These are phyloP conservation scores for Hyparrhenia diplandra DNA, from an alignment of 176 grass and related monocot species.

Conservation along the genomic window DNA sequence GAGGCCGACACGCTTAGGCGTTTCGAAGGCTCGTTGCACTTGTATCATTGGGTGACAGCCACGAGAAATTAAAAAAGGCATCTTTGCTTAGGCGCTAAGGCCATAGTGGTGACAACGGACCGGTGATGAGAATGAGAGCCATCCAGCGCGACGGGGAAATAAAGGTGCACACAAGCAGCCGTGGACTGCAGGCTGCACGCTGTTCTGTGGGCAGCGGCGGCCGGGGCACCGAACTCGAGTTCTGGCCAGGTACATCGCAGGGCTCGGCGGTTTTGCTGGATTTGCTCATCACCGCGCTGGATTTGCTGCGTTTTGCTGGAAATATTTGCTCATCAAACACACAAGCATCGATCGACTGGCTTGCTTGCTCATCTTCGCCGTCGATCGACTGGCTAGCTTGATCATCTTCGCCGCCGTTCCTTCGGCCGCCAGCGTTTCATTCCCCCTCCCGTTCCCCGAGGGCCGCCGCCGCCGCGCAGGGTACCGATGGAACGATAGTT, in stretches of 20 bases:
- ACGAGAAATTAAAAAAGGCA: neutral
- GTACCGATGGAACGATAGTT: too few species aligned
- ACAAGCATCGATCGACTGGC: neutral
- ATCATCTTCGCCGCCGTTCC: neutral
- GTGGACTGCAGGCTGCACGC: neutral
- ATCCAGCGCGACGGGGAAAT: neutral
- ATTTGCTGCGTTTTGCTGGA: too few species aligned
- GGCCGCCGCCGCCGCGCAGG: too few species aligned
- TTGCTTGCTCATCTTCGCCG: neutral
- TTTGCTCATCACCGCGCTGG: too few species aligned
- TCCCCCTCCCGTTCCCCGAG: neutral
- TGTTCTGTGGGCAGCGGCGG: neutral
- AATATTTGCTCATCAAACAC: too few species aligned
- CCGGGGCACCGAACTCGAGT: neutral
- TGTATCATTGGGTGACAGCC: neutral
- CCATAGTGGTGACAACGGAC: conserved; percentile 26
- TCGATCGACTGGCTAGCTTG: too few species aligned
- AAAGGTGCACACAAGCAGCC: conserved; percentile 13
- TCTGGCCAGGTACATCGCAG: too few species aligned
- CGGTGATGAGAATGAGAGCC: neutral
- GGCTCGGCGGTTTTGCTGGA: neutral
- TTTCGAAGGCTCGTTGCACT: neutral
- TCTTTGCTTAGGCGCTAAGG: conserved; percentile 37
- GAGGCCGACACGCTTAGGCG: neutral
- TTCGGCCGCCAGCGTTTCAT: neutral